Evolutionary conservation across 2,329 filamentous ascomycete genomes (phyloP).

Genomic region (Eurotiales sp.): DNA sequence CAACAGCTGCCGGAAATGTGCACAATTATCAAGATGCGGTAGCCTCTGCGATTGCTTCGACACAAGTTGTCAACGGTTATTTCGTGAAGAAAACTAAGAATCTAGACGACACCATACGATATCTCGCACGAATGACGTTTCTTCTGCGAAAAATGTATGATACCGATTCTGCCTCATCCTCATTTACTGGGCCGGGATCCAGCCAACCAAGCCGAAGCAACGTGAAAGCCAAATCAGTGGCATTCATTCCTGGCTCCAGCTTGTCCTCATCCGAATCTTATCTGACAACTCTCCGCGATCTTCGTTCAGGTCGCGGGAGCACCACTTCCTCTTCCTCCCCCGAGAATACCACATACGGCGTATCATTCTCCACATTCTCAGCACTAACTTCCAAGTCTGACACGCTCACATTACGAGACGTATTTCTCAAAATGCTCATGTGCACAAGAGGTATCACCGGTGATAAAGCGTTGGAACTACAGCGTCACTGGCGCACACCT

Average conservation of each 20-base stretch:
- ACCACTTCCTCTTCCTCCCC: not conserved
- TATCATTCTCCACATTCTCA: constrained; percentile 69
- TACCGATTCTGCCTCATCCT: not conserved
- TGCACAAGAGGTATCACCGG: constrained; percentile 70
- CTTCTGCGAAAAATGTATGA: constrained; percentile 63
- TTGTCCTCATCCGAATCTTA: constrained; percentile 66
- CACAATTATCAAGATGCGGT: constrained; percentile 62
- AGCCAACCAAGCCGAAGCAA: constrained; percentile 16
- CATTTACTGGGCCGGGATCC: not conserved
- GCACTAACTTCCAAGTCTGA: constrained; percentile 72
- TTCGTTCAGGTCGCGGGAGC: constrained; percentile 50
- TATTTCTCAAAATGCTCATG: constrained; percentile 85
- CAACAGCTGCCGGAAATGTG: constrained; percentile 25
- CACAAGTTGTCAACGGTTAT: constrained; percentile 73
- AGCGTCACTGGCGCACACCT: constrained; percentile 73
- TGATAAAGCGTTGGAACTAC: constrained; percentile 75
- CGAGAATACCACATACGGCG: constrained; percentile 47
- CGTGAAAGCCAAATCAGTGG: constrained; percentile 41
- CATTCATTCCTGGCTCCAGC: constrained; percentile 61
- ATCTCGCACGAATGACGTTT: constrained; percentile 68
- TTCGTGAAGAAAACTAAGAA: constrained; percentile 73
- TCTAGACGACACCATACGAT: constrained; percentile 74
- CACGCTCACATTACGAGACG: constrained; percentile 66
- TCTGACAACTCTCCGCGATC: constrained; percentile 57
- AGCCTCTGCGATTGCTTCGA: constrained; percentile 69